phyloP scores from a whole-genome alignment of 139 green algal species.

The Chlamydomonas eustigma region DNA sequence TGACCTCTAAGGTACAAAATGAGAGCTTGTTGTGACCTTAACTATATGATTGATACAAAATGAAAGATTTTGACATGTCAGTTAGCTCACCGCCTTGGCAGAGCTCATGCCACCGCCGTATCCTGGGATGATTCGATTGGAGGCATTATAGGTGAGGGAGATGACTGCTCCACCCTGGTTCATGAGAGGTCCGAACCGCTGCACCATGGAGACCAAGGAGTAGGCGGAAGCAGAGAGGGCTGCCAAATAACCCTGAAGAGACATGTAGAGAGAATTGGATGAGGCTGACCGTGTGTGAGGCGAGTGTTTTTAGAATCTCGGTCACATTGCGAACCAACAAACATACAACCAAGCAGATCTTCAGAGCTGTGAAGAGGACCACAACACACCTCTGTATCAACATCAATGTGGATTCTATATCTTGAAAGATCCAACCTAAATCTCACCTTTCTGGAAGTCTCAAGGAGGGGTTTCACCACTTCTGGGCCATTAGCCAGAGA shows the following conservation, averaged over 20 bases:
- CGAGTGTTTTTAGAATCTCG: too few relatives aligned
- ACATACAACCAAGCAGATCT: too few relatives aligned
- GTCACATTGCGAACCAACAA: too few relatives aligned
- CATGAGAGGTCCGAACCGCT: conserved; percentile 71
- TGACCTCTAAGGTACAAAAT: too few relatives aligned
- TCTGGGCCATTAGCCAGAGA: conserved; percentile 98
- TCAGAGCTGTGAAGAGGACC: too few relatives aligned
- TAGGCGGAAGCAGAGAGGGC: conserved; percentile 95
- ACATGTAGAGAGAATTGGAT: neutral
- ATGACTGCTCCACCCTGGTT: conserved; percentile 70
- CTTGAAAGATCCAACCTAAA: too few relatives aligned
- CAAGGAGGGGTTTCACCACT: conserved; percentile 93
- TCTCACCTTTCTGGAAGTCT: conserved; percentile 78
- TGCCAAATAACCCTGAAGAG: conserved; percentile 84
- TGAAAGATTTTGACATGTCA: too few relatives aligned
- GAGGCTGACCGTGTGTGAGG: too few relatives aligned
- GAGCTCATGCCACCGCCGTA: conserved; percentile 98
- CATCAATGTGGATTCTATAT: too few relatives aligned
- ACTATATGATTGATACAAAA: too few relatives aligned
- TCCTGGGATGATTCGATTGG: conserved; percentile 84
- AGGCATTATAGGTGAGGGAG: conserved; percentile 95
- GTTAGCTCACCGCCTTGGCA: conserved; percentile 77
- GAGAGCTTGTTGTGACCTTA: too few relatives aligned
- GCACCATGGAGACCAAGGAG: conserved; percentile 92
- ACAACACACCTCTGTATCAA: too few relatives aligned